Percentiles rank a stretch among this genome's conserved stretches.
Evolutionary conservation across 345 rosid genomes (phyloP).

Genomic region (Eucalyptus curtisii): DNA sequence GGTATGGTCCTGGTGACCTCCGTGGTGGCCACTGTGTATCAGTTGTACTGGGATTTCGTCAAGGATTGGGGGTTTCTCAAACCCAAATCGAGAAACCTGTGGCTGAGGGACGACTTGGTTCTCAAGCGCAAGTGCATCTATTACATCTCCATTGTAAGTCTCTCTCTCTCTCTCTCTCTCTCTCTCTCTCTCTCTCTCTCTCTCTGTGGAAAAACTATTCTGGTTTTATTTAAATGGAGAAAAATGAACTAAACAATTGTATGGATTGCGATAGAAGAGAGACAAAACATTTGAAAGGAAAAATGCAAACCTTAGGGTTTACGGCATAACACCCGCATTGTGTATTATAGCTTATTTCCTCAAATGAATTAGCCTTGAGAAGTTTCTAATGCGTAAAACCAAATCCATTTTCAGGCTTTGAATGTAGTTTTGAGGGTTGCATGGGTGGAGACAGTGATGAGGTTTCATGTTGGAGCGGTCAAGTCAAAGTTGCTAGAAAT

Average conservation of each 20-base stretch:
- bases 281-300: no score
- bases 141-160: constrained; percentile 77
- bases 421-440: constrained; percentile 73
- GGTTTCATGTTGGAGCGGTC: constrained; percentile 32
- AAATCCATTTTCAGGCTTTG: constrained; percentile 35
- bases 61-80: constrained; percentile 89
- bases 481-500: constrained; percentile 66
- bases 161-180: no score
- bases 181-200: neutral
- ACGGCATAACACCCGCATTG: no score
- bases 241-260: no score
- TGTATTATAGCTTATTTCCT: no score
- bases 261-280: no score
- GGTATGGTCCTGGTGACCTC: constrained; percentile 55
- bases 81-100: constrained; percentile 52
- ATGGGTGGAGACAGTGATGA: constrained; percentile 75
- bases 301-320: no score
- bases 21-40: constrained; percentile 64
- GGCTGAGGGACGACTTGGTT: constrained; percentile 80
- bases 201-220: neutral
- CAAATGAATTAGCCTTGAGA: neutral
- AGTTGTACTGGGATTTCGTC: constrained; percentile 93
- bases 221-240: no score
- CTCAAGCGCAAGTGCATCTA: constrained; percentile 64
- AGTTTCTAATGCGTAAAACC: neutral